Evolutionary conservation across 495 filamentous ascomycete species (phyloP), one percentile per base, ranked within the genome.

Genomic region (Amorphotheca resinae): DNA sequence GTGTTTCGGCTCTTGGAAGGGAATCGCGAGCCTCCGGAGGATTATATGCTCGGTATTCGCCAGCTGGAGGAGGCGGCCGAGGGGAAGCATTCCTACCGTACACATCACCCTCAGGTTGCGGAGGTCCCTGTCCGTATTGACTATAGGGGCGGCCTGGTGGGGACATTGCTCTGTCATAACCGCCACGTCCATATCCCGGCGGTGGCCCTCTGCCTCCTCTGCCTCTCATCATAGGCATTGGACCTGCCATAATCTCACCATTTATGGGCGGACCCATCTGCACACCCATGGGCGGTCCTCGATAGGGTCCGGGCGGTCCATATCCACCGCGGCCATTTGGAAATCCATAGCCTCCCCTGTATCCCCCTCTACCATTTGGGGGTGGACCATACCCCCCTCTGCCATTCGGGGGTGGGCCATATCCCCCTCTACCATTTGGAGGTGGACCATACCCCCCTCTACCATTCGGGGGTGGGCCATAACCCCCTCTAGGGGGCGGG

Each of bases 171-270:
- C 34, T 37, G 18, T 37, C 34, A 16, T 37, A 37, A 16, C 34
- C 18, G 4, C 14, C 17, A 37, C 14, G 64, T 42, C 71, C 66
- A 44, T 70, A 72, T 12, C 33, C 41, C 30, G 63, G 64, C 17
- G 77, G 76, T 28, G 79, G 79, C 42, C 72, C 61, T 51, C 68
- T 64, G 21, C 77, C 76, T 28, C 73, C 68, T 38, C 69, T 65
- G 3, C 44, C 49, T 37, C 45, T 45, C 49, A 51, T 51, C 42
- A 45, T 47, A 14, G 40, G 59, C 60, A 56, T 58, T 57, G 12
- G 58, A 47, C 22, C 17, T 22, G 45, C 45, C 38, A 42, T 37
- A 35, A 45, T 50, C 37, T 62, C 32, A 64, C 51, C 45, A 45
- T 50, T 49, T 64, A 60, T 22, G 61, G 59, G 41, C 58, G 60